phyloP scores from a whole-genome alignment of 2,329 filamentous ascomycete species.

The Colletotrichum cuscutae region DNA sequence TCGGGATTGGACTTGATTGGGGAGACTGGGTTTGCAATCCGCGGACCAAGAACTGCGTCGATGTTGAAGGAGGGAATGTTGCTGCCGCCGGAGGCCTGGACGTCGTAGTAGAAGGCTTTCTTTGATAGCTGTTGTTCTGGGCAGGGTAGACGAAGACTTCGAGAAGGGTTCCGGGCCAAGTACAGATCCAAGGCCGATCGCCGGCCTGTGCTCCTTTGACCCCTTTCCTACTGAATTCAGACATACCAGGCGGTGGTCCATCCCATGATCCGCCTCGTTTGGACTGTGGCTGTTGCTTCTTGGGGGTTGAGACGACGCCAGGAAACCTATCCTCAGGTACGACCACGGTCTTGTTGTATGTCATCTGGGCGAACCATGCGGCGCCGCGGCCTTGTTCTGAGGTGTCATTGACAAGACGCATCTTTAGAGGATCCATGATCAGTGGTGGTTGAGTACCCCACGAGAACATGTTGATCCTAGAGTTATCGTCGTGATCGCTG shows the following conservation, averaged over 20 bases:
- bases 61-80: conserved; percentile 30
- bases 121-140: conserved; percentile 57
- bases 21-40: conserved; percentile 6
- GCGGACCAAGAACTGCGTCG: conserved; percentile 27
- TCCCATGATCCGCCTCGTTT: conserved; percentile 15
- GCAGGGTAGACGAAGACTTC: conserved; percentile 67
- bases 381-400: conserved; percentile 60
- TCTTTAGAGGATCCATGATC: conserved; percentile 48
- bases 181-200: conserved; percentile 68
- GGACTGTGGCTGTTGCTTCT: conserved; percentile 41
- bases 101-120: conserved; percentile 17
- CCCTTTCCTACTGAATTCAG: conserved; percentile 50
- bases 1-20: background rate
- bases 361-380: conserved; percentile 63
- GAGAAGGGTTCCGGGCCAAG: conserved; percentile 65
- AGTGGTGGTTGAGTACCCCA: conserved; percentile 66
- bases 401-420: conserved; percentile 64
- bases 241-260: conserved; percentile 12
- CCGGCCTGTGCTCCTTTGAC: conserved; percentile 51
- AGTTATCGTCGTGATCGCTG: conserved; percentile 47
- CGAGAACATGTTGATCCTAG: conserved; percentile 37
- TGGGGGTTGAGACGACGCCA: conserved; percentile 28
- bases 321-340: conserved; percentile 55
- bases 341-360: conserved; percentile 68
- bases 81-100: conserved; percentile 12